These are phyloP conservation scores for Fusarium nanum DNA, from an alignment of 2,329 filamentous ascomycete genomes.

Conservation along the genomic window DNA sequence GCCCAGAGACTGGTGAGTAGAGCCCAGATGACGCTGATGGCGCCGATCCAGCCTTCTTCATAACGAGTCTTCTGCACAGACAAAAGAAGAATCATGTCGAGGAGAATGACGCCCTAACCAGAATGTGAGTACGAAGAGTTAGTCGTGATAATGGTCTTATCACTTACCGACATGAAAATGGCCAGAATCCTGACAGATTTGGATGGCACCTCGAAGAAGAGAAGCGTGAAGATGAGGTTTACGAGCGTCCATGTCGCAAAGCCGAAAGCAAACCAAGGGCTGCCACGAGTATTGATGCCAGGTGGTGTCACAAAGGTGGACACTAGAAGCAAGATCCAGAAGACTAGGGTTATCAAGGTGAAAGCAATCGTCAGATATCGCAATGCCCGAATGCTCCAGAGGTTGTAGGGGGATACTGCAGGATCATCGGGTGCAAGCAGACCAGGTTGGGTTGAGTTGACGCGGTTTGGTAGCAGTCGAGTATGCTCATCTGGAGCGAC, in stretches of 20 bases:
- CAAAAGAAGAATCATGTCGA: conserved; percentile 84
- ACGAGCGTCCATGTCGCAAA: conserved; percentile 83
- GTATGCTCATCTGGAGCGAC: conserved; percentile 64
- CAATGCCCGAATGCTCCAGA: conserved; percentile 87
- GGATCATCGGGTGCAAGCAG: conserved; percentile 58
- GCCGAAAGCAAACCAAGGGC: conserved; percentile 90
- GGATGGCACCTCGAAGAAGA: conserved; percentile 91
- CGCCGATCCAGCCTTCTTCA: conserved; percentile 93
- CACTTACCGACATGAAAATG: conserved; percentile 66
- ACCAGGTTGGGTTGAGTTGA: conserved; percentile 59
- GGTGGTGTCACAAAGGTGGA: conserved; percentile 92
- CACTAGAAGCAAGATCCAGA: conserved; percentile 92
- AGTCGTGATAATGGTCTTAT: neutral
- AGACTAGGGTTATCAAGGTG: conserved; percentile 80
- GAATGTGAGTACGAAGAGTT: neutral
- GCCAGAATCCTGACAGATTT: conserved; percentile 80
- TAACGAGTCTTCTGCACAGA: conserved; percentile 78
- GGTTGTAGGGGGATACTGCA: conserved; percentile 88
- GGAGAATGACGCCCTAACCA: conserved; percentile 50
- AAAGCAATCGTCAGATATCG: conserved; percentile 83
- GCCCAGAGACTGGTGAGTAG: conserved; percentile 83
- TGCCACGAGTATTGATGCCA: conserved; percentile 84
- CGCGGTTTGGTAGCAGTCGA: conserved; percentile 75
- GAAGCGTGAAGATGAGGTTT: conserved; percentile 78
- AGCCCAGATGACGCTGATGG: conserved; percentile 84